phyloP scores from a whole-genome alignment of 768 basidiomycete genomes.

The Rickenella mellea region DNA sequence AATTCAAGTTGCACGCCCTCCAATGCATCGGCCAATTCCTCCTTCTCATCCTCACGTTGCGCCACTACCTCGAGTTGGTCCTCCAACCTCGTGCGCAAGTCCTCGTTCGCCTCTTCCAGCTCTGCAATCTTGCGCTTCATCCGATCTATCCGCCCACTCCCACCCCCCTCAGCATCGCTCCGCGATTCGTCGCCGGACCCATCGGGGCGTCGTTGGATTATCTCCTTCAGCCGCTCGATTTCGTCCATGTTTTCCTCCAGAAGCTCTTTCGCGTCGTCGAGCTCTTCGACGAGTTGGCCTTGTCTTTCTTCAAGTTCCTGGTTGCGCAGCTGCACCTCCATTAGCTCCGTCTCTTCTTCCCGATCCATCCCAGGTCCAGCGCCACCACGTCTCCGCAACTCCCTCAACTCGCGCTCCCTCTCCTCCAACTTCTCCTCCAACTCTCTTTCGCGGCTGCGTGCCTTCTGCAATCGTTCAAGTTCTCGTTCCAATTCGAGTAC shows the following conservation, averaged over 20 bases:
- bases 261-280: conserved; percentile 59
- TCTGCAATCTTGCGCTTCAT: conserved; percentile 43
- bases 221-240: conserved; percentile 60
- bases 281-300: conserved; percentile 34
- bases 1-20: conserved; percentile 55
- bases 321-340: conserved; percentile 51
- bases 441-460: conserved; percentile 51
- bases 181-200: conserved; percentile 35
- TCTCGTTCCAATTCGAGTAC: conserved; percentile 78
- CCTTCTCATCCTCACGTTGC: conserved; percentile 61
- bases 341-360: conserved; percentile 40
- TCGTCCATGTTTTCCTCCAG: conserved; percentile 81
- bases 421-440: conserved; percentile 71
- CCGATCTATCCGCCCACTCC: conserved; percentile 30
- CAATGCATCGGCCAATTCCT: conserved; percentile 57
- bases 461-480: conserved; percentile 56
- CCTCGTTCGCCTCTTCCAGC: conserved; percentile 54
- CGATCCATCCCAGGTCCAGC: conserved; percentile 21
- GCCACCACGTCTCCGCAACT: conserved; percentile 44
- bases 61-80: conserved; percentile 48
- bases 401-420: conserved; percentile 57
- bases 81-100: conserved; percentile 46
- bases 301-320: conserved; percentile 43
- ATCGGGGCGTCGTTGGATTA: conserved; percentile 49
- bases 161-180: conserved; percentile 27